Base-by-base conservation (phyloP, 345 rosid genomes). In the Syzygium aqueum region DNA sequence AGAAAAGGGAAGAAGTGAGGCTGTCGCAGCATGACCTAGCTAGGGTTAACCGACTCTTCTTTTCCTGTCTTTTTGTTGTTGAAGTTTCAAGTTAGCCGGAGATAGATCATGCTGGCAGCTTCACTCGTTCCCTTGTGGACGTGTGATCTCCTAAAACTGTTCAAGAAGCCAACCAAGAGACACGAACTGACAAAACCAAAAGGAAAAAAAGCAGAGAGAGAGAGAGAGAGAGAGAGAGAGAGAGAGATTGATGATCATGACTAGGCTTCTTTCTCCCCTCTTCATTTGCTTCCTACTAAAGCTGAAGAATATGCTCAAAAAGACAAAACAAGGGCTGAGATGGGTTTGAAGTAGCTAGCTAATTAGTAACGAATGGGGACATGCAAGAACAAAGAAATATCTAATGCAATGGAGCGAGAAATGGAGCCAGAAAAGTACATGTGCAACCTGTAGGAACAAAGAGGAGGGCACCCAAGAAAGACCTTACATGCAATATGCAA, bases 91-190 rank as follows among this genome's bases (percentile, higher is more conserved):
- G 59, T 53, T 65, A 86, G 80, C 87, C 87, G 43, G 33, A 49
- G 87, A 84, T 86, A 86, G 87, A 86, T 86, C 87, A 86, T 86
- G 87, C 87, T 86, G 87, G 87, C 87, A 86, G 87, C 87, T 86
- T 86, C 87, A 86, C 87, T 86, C 83, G 40, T 86, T 86, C 87
- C 84, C 83, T 51, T 27, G 77, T 37, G 82, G 87, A 86, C 87
- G 82, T 73, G 49, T 73, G 49, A 73, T 73, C 82, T 73, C 82
- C 82, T 73, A 49, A 21, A 63, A 73, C 25, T 9, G 82, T 22
- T 73, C 49, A 19, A 73, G 49, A 73, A 43, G 49, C 82, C 82
- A 73, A 73, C 49, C 49, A 21, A 37, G 49, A 73, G 49, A 37
- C 19, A 37, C 27, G 25, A 33, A 73, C 65, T 59, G 28, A 27